Evolutionary conservation across 2,329 filamentous ascomycete genomes (phyloP), one percentile per base, ranked within the genome.

Genomic region (Aspergillus glaucus): DNA sequence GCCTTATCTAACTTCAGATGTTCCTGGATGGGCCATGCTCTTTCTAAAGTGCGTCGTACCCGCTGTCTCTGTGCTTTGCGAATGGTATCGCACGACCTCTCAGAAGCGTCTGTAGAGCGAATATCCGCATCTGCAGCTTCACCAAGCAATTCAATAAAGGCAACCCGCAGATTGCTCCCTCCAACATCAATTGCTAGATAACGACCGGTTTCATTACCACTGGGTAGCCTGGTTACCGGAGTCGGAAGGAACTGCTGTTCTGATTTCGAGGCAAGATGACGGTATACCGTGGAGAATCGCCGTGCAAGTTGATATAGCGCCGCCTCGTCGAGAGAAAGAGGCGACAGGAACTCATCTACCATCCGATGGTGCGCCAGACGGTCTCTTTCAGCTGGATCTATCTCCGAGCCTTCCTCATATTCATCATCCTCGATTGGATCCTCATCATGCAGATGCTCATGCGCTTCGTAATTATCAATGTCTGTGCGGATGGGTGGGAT

Each of bases 1-100:
- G 85, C 81, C 54, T 90, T 84, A 56, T 89, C 82, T 65, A 72
- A 77, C 56, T 79, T 79, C 59, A 79, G 51, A 61, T 79, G 76
- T 45, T 79, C 75, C 21, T 71, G 75, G 52, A 79, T 79, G 3
- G 75, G 75, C 76, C 76, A 79, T 52, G 70, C 69, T 54, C 66
- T 74, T 52, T 78, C 76, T 52, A 79, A 60, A 1, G 73, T 76
- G 30, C 72, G 62, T 50, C 62, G 64, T 44, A 73, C 68, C 12
- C 69, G 68, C 49, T 76, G 80, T 65, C 57, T 63, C 56, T 72
- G 72, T 12, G 73, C 72, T 55, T 71, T 75, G 40, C 68, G 64
- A 47, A 75, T 68, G 2, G 72, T 72, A 53, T 73, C 68, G 48
- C 61, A 64, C 50, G 71, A 72, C 47, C 64, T 63, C 49, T 71